phyloP scores from a whole-genome alignment of 75 land plant species.

The Gnetum montanum region DNA sequence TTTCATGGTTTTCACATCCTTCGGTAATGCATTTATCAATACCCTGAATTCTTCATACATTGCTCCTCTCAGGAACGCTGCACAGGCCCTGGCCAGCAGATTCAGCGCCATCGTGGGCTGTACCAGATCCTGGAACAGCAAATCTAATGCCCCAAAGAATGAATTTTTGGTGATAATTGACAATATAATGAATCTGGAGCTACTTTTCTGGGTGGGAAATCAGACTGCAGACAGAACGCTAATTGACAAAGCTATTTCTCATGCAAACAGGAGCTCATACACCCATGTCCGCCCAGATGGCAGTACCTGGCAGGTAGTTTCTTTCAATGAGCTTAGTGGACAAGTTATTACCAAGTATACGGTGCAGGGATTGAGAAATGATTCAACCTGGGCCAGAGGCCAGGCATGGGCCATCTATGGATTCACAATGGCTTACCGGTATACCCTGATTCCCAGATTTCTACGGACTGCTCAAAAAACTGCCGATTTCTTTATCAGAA shows the following conservation, averaged over 20 bases:
- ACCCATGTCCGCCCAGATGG: slow-evolving; percentile 1
- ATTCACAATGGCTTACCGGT: slow-evolving; percentile 4
- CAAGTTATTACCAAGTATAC: not conserved
- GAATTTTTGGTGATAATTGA: slow-evolving; percentile 1
- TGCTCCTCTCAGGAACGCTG: not conserved
- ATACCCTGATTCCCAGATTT: not conserved
- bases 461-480: not conserved
- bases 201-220: slow-evolving; percentile 4
- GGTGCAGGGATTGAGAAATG: not conserved
- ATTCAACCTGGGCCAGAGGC: not conserved
- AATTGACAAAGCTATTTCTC: not conserved
- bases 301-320: not conserved
- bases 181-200: slow-evolving; percentile 3
- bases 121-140: not conserved
- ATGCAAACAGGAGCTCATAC: not conserved
- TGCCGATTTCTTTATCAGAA: not conserved
- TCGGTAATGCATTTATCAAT: not conserved
- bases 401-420: slow-evolving; percentile 5
- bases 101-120: not conserved
- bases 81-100: not conserved
- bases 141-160: not conserved
- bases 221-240: not conserved
- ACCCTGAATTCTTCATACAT: not conserved
- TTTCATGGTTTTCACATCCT: not conserved
- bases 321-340: not conserved